Base-by-base conservation (phyloP, 164 flowering plant species). In the Umbellularia californica region DNA sequence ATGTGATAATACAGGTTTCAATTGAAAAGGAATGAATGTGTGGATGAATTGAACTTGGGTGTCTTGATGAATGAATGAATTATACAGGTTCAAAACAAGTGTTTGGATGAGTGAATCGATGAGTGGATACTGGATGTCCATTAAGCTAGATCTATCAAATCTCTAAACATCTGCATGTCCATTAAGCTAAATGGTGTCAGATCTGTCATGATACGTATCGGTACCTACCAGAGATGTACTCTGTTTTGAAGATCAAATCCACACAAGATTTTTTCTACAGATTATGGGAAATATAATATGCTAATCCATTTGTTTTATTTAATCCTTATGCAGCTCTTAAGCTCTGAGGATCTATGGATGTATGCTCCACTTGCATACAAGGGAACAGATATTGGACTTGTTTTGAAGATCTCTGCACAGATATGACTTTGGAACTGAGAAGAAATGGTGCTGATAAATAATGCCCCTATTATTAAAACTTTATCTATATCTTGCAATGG, bases 311-410 rank as follows among this genome's bases (percentile, higher is more conserved):
- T 14, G 63, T 4, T 52, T 51, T 1, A 35, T 14, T 68, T 51
- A 58, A 50, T 13, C 22, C 22, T 12, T 67, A 25, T 67, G 47
- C 82, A 95, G 99, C 88, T 95, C 47, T 76, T 93, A 72, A 91
- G 99, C 87, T 95, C 99, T 13, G 92, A 95, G 80, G 97, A 95
- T 28, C 76, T 89, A 64, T 95, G 99, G 99, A 95, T 93, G 98
- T 95, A 88, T 76, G 90, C 99, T 28, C 98, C 98, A 0, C 74
- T 95, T 64, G 97, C 98, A 68, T 92, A 93, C 88, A 93, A 93
- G 30, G 98, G 97, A 72, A 83, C 93, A 85, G 93, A 90, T 77
- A 79, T 90, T 23, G 94, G 89, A 19, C 85, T 90, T 60, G 81
- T 83, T 76, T 79, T 81, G 70, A 89, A 82, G 77, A 76, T 86